These are phyloP conservation scores for Blastomyces parvus DNA, from an alignment of 2,329 filamentous ascomycete genomes.

Conservation along the genomic window DNA sequence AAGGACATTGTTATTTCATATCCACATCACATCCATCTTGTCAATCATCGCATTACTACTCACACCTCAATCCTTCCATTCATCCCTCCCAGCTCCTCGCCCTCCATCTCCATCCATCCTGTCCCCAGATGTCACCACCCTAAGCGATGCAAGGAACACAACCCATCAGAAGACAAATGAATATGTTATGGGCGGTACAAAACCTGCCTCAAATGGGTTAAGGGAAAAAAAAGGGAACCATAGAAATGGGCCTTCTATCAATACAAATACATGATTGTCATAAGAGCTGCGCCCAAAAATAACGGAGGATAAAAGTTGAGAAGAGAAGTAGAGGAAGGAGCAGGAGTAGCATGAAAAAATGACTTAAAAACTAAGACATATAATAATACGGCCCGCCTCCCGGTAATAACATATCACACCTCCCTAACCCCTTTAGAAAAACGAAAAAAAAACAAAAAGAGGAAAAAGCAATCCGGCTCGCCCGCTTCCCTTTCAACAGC, in stretches of 20 bases:
- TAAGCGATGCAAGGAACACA: neutral
- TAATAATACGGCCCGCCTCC: neutral
- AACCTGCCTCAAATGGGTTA: no score
- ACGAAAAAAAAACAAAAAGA: neutral
- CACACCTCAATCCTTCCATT: neutral
- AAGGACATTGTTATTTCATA: neutral
- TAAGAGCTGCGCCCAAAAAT: neutral
- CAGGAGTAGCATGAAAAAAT: neutral
- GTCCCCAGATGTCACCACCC: neutral
- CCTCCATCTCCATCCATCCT: neutral
- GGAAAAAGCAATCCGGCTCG: neutral
- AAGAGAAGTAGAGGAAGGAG: neutral
- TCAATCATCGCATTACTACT: neutral
- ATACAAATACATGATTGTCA: constrained; percentile 5
- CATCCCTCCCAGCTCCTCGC: neutral
- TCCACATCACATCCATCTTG: neutral
- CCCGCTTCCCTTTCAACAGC: neutral
- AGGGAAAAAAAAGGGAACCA: neutral
- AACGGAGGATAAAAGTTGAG: neutral
- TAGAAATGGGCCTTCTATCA: neutral
- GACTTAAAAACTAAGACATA: neutral
- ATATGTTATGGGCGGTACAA: neutral
- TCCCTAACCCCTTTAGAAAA: neutral
- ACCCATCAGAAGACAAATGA: neutral
- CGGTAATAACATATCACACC: neutral